Conservation (phyloP, 306 rosid genomes). For the Arachis stenosperma region DNA sequence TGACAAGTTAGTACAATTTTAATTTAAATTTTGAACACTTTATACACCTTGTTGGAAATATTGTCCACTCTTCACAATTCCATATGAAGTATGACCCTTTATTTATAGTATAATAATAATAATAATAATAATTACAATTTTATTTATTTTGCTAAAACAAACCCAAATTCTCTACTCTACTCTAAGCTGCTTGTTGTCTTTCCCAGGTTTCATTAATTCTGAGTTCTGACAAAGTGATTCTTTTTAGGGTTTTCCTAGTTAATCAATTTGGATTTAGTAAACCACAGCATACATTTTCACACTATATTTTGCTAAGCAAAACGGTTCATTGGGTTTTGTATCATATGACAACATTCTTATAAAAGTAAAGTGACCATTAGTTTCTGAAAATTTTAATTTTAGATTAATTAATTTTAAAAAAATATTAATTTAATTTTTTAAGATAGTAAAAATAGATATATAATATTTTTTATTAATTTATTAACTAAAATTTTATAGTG, state of each 20-base stretch:
- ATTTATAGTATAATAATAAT: too few relatives aligned
- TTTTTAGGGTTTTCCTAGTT: slow-evolving; percentile 52
- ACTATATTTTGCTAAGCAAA: slow-evolving; percentile 5
- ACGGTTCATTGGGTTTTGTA: slow-evolving; percentile 38
- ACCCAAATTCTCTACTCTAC: too few relatives aligned
- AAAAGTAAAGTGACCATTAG: background rate
- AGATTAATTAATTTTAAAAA: too few relatives aligned
- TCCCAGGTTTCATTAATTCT: slow-evolving; percentile 25
- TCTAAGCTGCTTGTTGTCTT: background rate
- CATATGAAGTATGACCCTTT: background rate
- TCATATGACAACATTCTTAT: slow-evolving; percentile 19
- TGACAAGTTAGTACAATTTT: slow-evolving; percentile 8
- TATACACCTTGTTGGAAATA: background rate
- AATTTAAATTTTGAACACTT: background rate
- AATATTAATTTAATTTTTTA: too few relatives aligned
- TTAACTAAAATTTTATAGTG: too few relatives aligned
- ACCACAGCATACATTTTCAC: too few relatives aligned
- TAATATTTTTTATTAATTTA: too few relatives aligned
- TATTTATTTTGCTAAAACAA: background rate
- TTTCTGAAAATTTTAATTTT: too few relatives aligned
- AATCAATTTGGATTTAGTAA: background rate
- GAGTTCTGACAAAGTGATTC: slow-evolving; percentile 50
- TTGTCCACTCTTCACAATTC: slow-evolving; percentile 25
- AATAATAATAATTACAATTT: too few relatives aligned
- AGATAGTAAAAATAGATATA: too few relatives aligned